Conservation (phyloP, 179 eudicot genomes). For the Vitellaria paradoxa region DNA sequence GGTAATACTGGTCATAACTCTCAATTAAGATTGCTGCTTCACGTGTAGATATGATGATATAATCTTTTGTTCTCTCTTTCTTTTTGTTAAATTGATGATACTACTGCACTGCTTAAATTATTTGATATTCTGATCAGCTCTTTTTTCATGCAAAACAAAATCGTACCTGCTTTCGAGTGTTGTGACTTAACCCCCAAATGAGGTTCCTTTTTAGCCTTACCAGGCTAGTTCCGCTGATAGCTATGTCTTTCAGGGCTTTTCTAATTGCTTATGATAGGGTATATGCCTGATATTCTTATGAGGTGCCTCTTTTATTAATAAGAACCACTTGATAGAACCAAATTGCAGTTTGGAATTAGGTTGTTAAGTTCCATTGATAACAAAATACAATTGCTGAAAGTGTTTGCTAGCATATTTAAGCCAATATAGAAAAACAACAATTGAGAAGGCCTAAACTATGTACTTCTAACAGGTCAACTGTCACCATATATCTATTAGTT, state of each 20-base stretch:
- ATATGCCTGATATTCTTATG: not conserved
- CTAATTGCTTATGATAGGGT: not conserved
- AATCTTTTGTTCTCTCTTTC: no score
- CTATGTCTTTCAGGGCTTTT: not conserved
- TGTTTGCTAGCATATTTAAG: constrained; percentile 3
- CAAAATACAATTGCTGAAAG: not conserved
- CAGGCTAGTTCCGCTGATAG: not conserved
- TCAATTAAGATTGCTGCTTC: no score
- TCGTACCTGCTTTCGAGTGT: not conserved
- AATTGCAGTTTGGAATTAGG: not conserved
- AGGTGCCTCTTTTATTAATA: not conserved
- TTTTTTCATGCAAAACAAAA: not conserved
- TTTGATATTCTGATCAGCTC: no score
- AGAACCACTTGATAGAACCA: not conserved
- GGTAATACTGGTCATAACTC: no score
- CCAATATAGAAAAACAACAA: not conserved
- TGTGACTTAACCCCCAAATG: constrained; percentile 6
- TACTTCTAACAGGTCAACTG: no score
- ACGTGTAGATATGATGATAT: no score
- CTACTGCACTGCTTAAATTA: no score
- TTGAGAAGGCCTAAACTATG: no score
- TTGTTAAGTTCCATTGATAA: not conserved
- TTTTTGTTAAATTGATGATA: no score
- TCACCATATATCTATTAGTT: no score
- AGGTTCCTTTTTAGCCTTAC: not conserved